Evolutionary conservation across 331 rosid species (phyloP).

Genomic region (Ulmus americana): DNA sequence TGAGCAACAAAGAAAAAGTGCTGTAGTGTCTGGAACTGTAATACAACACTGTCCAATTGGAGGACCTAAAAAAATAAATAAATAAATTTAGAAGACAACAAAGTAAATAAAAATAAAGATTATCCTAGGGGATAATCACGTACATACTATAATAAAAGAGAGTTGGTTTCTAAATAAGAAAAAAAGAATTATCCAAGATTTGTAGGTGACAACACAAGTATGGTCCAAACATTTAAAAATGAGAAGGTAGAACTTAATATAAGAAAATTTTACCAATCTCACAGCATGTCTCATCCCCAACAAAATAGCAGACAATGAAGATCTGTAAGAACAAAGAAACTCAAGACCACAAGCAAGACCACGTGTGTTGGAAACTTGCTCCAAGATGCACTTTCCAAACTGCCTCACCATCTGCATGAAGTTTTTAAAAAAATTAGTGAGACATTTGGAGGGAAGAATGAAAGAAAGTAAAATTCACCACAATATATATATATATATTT

Average conservation of each 20-base stretch:
- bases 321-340: constrained; percentile 64
- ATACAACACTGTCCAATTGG: constrained; percentile 57
- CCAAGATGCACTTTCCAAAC: constrained; percentile 83
- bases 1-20: constrained; percentile 86
- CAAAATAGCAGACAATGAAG: constrained; percentile 50
- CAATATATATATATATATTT: neutral
- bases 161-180: neutral
- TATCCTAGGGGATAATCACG: neutral
- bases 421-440: neutral
- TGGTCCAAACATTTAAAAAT: neutral
- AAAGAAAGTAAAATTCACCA: neutral
- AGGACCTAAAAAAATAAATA: constrained; percentile 55
- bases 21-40: constrained; percentile 66
- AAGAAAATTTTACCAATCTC: constrained; percentile 55
- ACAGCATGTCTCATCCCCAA: constrained; percentile 83
- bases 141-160: neutral
- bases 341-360: constrained; percentile 82
- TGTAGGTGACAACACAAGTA: neutral
- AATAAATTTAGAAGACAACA: constrained; percentile 11
- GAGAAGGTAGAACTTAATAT: neutral
- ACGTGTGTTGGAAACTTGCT: constrained; percentile 68
- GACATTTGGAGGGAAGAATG: neutral
- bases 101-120: neutral
- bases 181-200: neutral
- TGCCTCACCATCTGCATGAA: constrained; percentile 63